Conservation (phyloP, 768 basidiomycete genomes). For the Collybiopsis luxurians region DNA sequence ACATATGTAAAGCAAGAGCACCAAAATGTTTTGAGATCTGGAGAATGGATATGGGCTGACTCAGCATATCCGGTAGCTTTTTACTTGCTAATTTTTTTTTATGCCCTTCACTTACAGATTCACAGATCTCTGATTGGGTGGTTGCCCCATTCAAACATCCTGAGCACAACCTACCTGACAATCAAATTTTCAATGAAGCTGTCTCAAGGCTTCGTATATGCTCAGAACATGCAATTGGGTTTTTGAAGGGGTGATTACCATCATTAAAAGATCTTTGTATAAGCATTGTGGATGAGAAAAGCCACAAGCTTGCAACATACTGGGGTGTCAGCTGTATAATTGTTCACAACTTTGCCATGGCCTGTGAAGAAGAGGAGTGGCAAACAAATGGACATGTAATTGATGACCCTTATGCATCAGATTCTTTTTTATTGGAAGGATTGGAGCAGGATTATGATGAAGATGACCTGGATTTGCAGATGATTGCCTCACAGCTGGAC, state of each 20-base stretch:
- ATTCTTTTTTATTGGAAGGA: too few species aligned
- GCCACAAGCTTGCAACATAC: neutral
- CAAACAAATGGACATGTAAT: too few species aligned
- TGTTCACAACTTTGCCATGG: neutral
- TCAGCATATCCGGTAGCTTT: slow-evolving; percentile 3
- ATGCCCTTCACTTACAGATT: too few species aligned
- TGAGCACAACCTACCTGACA: neutral
- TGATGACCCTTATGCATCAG: too few species aligned
- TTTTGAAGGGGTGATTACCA: neutral
- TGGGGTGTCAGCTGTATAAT: neutral
- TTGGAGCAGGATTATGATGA: too few species aligned
- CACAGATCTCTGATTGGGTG: neutral
- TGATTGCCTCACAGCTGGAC: too few species aligned
- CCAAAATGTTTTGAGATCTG: neutral
- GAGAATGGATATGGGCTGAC: slow-evolving; percentile 2
- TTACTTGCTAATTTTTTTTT: too few species aligned
- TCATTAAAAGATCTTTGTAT: neutral
- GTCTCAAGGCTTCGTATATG: neutral
- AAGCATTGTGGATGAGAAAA: neutral
- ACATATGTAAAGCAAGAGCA: slow-evolving; percentile 21
- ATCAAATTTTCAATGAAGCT: neutral
- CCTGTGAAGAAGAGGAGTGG: neutral
- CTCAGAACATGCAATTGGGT: neutral
- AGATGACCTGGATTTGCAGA: too few species aligned
- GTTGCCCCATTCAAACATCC: neutral